Evolutionary conservation across 352 stramenopile species (phyloP).

Genomic region (Pythium myriotylum): DNA sequence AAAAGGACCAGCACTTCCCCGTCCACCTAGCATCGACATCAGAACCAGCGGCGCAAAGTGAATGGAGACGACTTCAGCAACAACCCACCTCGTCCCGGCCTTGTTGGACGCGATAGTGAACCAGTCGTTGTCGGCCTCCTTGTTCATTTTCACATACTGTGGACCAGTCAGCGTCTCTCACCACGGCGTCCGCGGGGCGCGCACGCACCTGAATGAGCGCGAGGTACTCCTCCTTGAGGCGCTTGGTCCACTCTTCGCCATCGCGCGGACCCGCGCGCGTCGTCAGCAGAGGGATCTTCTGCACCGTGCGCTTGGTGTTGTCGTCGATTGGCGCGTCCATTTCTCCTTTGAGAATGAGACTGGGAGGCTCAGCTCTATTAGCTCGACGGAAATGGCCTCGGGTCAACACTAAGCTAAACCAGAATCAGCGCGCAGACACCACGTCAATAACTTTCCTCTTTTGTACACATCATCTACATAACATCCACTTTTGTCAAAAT

Average conservation of each 20-base stretch:
- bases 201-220: conserved; percentile 70
- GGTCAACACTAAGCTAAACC: too few relatives aligned
- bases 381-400: too few relatives aligned
- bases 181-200: background rate
- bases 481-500: too few relatives aligned
- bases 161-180: background rate
- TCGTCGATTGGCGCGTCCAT: conserved; percentile 87
- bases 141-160: conserved; percentile 90
- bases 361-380: too few relatives aligned
- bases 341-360: too few relatives aligned
- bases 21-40: conserved; percentile 42
- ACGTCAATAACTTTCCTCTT: too few relatives aligned
- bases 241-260: conserved; percentile 76
- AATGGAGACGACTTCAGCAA: too few relatives aligned
- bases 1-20: conserved; percentile 88
- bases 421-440: too few relatives aligned
- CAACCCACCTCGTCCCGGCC: conserved; percentile 56
- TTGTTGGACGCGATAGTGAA: conserved; percentile 90
- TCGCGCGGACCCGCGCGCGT: conserved; percentile 81
- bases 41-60: too few relatives aligned
- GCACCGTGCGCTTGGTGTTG: conserved; percentile 76
- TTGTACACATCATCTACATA: too few relatives aligned
- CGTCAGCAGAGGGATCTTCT: conserved; percentile 84
- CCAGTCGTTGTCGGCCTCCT: conserved; percentile 90
- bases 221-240: conserved; percentile 88